Evolutionary conservation across 2,329 filamentous ascomycete species (phyloP), one percentile per base, ranked within the genome.

Genomic region (Knoxdaviesia capensis): DNA sequence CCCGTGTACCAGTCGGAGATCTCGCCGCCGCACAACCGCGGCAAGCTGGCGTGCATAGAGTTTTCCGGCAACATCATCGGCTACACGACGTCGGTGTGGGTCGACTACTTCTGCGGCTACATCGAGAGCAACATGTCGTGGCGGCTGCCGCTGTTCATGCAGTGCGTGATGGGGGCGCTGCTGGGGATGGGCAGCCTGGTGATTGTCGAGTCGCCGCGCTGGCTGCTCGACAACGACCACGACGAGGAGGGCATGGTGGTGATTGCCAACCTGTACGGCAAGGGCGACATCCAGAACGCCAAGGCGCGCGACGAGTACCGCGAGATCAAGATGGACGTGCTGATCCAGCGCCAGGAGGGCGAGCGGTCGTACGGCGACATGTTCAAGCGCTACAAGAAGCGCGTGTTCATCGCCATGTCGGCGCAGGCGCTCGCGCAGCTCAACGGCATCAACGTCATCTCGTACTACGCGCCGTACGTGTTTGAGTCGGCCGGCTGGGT

Each of bases 371-470:
- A 96, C 59, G 52, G 60, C 35, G 90, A 96, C 47, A 98, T 98
- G 90, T 98, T 96, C 68, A 79, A 72, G 53, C 77, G 84, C 47
- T 96, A 96, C 65, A 74, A 71, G 55, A 90, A 81, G 53, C 84
- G 90, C 42, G 88, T 96, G 49, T 85, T 96, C 54, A 96, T 96
- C 56, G 90, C 90, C 61, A 96, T 96, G 90, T 96, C 88, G 33
- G 90, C 90, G 4, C 90, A 96, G 60, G 86, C 79, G 5, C 74
- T 98, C 49, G 90, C 90, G 31, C 90, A 98, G 61, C 74, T 98
- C 42, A 96, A 96, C 63, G 90, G 90, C 49, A 98, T 98, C 65
- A 98, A 98, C 61, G 90, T 98, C 56, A 98, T 98, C 48, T 96
- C 88, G 1, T 98, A 96, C 67, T 98, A 98, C 56, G 90, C 90